Evolutionary conservation across 2,329 filamentous ascomycete species (phyloP), one percentile per base, ranked within the genome.

Genomic region (Fusarium odoratissimum): DNA sequence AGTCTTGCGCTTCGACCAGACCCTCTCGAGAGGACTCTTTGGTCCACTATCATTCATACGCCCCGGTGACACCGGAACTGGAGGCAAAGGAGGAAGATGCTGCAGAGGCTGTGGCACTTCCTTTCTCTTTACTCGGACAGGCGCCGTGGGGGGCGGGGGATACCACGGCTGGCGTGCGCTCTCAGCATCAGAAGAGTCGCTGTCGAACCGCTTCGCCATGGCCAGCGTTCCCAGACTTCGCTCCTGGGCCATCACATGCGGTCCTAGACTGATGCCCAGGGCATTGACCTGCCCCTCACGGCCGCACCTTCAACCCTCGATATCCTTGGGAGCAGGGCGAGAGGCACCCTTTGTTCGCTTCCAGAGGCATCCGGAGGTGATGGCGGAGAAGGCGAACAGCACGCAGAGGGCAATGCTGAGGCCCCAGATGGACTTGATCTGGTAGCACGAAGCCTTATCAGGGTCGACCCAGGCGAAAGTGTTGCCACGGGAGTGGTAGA

Each of bases 351-450:
- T 89, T 77, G 87, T 83, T 75, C 88, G 87, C 71, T 88, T 87
- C 89, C 91, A 93, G 42, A 94, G 84, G 74, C 90, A 89, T 61
- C 85, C 81, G 35, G 86, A 87, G 49, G 88, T 86, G 55, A 91
- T 81, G 49, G 86, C 83, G 5, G 90, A 91, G 67, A 93, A 87
- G 69, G 89, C 86, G 77, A 93, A 93, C 40, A 94, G 83, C 46
- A 93, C 88, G 80, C 91, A 94, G 55, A 97, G 87, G 8, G 91
- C 91, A 81, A 97, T 95, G 80, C 90, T 89, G 67, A 97, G 83
- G 2, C 94, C 95, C 95, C 95, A 97, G 73, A 96, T 89, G 21
- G 92, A 90, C 87, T 97, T 97, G 81, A 95, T 91, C 85, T 96
- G 91, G 78, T 91, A 90, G 84, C 95, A 98, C 61, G 93, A 92